Conservation (phyloP, 345 rosid species). For the Rhizophora apiculata region DNA sequence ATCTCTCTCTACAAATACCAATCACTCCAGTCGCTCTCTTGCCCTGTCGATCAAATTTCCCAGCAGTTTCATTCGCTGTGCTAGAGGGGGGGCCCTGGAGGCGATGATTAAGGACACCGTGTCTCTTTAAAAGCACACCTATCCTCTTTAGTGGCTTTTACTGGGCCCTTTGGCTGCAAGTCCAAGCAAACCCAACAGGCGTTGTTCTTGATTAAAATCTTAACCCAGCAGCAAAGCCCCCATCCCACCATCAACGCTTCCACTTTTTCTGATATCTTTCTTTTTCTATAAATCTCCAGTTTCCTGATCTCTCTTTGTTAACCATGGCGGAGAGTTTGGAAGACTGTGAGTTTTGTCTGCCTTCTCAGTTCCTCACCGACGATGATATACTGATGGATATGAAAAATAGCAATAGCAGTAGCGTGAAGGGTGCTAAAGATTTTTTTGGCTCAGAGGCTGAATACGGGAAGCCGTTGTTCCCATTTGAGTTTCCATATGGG, state of each 20-base stretch:
- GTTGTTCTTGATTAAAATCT: constrained; percentile 34
- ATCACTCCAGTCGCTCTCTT: neutral
- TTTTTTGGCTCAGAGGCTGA: constrained; percentile 26
- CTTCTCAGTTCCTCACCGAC: constrained; percentile 68
- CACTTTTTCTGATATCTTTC: neutral
- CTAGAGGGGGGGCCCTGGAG: neutral
- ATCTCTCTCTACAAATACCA: constrained; percentile 38
- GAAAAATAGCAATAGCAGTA: neutral
- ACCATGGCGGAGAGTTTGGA: constrained; percentile 58
- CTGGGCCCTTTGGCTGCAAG: constrained; percentile 35
- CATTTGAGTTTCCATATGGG: constrained; percentile 55
- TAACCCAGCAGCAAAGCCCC: constrained; percentile 32
- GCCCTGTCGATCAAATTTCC: neutral
- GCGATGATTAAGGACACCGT: constrained; percentile 6
- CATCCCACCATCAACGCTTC: constrained; percentile 9
- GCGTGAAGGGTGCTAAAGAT: neutral
- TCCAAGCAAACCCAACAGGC: constrained; percentile 23
- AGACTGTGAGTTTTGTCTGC: constrained; percentile 77
- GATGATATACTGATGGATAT: constrained; percentile 45
- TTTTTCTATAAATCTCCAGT: neutral
- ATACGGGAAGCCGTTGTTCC: constrained; percentile 32
- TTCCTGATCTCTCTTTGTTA: neutral
- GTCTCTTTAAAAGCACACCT: too few species aligned
- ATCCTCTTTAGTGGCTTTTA: too few species aligned
- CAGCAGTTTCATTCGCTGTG: neutral